phyloP scores from a whole-genome alignment of 2,329 filamentous ascomycete species.

The Cladosporium sp. region DNA sequence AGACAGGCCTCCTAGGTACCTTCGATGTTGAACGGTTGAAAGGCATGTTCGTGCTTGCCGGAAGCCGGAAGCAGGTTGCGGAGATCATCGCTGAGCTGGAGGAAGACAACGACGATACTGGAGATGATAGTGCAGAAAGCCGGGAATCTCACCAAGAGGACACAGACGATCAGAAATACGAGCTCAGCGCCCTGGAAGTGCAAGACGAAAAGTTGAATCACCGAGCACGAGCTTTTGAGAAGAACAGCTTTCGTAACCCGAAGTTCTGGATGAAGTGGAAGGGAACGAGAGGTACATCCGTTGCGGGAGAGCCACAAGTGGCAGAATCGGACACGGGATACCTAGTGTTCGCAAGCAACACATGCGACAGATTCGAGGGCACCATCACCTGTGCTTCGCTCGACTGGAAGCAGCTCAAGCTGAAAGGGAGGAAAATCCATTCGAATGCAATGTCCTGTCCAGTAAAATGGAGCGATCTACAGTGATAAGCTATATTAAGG shows the following conservation, averaged over 20 bases:
- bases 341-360: constrained; percentile 18
- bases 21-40: constrained; percentile 2
- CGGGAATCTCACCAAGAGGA: neutral
- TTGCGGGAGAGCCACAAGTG: neutral
- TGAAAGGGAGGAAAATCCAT: constrained; percentile 16
- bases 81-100: constrained; percentile 9
- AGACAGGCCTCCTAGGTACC: constrained; percentile 10
- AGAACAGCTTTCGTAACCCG: constrained; percentile 19
- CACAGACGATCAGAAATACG: neutral
- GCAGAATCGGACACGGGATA: constrained; percentile 14
- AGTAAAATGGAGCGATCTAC: constrained; percentile 12
- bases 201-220: constrained; percentile 15
- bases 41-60: constrained; percentile 13
- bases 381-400: constrained; percentile 15
- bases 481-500: too few species aligned
- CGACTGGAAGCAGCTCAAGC: constrained; percentile 17
- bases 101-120: neutral
- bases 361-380: constrained; percentile 18
- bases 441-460: constrained; percentile 13
- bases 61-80: constrained; percentile 14
- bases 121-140: neutral
- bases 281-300: neutral
- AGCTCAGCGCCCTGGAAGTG: constrained; percentile 8
- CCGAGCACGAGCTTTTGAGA: constrained; percentile 15
- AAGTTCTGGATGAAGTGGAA: constrained; percentile 21